Evolutionary conservation across 495 filamentous ascomycete genomes (phyloP).

Genomic region (Hypomontagnella submonticulosa): DNA sequence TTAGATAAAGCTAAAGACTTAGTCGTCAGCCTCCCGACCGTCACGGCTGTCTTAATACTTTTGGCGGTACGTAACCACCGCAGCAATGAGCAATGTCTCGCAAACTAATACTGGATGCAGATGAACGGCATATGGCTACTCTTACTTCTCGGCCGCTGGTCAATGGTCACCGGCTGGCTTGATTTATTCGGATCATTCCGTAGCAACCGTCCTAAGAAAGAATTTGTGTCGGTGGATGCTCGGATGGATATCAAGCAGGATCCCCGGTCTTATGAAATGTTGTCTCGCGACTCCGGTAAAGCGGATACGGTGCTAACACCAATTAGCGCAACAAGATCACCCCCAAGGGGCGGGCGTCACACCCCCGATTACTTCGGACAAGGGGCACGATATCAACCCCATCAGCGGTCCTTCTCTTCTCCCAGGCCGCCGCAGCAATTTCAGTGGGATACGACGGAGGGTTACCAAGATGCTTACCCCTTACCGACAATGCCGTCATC

Average conservation of each 20-base stretch:
- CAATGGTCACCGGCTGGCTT: constrained; percentile 86
- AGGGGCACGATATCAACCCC: constrained; percentile 58
- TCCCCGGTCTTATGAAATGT: constrained; percentile 84
- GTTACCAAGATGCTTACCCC: constrained; percentile 43
- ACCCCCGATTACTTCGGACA: constrained; percentile 63
- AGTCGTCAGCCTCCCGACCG: constrained; percentile 76
- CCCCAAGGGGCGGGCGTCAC: constrained; percentile 51
- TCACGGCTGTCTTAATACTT: constrained; percentile 83
- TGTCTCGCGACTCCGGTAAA: constrained; percentile 65
- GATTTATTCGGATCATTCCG: constrained; percentile 65
- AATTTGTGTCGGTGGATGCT: constrained; percentile 92
- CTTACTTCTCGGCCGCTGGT: constrained; percentile 79
- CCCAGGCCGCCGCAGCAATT: constrained; percentile 54
- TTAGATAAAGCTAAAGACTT: constrained; percentile 64
- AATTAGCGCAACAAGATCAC: constrained; percentile 54
- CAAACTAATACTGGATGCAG: constrained; percentile 52
- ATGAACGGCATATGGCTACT: constrained; percentile 87
- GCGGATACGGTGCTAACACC: constrained; percentile 59
- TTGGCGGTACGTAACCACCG: constrained; percentile 69
- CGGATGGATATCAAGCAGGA: constrained; percentile 69
- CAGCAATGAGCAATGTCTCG: not conserved
- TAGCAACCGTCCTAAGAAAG: constrained; percentile 62
- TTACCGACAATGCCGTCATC: constrained; percentile 35
- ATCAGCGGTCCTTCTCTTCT: constrained; percentile 60
- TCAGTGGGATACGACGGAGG: constrained; percentile 54